Evolutionary conservation across 2,329 filamentous ascomycete species (phyloP).

Genomic region (Ophiostoma sp.): DNA sequence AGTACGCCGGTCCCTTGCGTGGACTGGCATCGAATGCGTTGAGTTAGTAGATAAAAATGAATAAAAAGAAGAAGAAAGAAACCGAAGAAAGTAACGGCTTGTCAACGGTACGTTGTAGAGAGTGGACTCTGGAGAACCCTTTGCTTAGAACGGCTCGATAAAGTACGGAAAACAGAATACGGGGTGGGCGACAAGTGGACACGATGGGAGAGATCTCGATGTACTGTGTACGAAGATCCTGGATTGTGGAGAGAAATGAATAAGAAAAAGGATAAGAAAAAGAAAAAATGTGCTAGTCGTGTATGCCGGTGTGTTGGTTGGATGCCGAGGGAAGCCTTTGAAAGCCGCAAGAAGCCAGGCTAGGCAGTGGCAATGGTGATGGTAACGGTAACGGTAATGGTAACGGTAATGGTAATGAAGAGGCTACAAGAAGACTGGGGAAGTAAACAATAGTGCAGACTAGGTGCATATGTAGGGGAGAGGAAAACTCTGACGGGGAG

Average conservation of each 20-base stretch:
- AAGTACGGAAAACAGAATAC: not conserved
- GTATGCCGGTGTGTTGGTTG: not conserved
- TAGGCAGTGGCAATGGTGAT: not conserved
- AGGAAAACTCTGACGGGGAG: too few relatives aligned
- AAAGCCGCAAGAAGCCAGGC: not conserved
- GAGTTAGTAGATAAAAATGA: too few relatives aligned
- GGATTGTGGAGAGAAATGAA: not conserved
- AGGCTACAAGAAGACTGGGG: too few relatives aligned
- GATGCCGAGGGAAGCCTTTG: not conserved
- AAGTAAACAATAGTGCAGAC: too few relatives aligned
- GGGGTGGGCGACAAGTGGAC: constrained; percentile 1
- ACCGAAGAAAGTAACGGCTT: not conserved
- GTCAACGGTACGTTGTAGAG: not conserved
- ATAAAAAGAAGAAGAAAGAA: too few relatives aligned
- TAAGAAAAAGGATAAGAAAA: not conserved
- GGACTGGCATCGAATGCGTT: not conserved
- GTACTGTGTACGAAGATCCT: not conserved
- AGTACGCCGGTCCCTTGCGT: not conserved
- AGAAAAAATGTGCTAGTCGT: not conserved
- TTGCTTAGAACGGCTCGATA: not conserved
- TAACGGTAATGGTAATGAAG: not conserved
- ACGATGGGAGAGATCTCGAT: not conserved
- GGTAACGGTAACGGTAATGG: too few relatives aligned
- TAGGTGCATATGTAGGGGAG: too few relatives aligned
- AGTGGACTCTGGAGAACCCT: not conserved